Conservation (phyloP, 371 early-diverging fungal species). For the Nosema muscidifuracis region DNA sequence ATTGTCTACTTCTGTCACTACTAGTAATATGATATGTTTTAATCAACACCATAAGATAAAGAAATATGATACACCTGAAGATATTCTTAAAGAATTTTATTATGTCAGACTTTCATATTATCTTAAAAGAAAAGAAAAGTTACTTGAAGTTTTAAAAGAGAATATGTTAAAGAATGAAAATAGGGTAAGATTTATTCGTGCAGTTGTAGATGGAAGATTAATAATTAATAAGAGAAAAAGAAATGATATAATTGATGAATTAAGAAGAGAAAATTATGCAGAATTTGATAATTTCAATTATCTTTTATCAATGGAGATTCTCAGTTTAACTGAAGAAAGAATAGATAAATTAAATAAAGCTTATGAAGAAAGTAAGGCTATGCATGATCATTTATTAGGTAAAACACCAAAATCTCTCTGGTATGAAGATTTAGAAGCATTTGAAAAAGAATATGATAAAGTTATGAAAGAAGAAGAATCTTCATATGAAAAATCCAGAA, state of each 20-base stretch:
- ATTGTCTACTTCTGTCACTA: constrained; percentile 68
- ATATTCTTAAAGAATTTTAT: constrained; percentile 85
- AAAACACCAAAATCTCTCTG: constrained; percentile 76
- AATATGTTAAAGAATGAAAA: constrained; percentile 75
- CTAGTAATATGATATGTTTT: constrained; percentile 91
- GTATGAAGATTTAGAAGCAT: constrained; percentile 70
- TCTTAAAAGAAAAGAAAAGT: constrained; percentile 75
- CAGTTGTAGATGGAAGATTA: constrained; percentile 76
- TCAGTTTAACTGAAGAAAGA: constrained; percentile 80
- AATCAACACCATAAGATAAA: constrained; percentile 78
- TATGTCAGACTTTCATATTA: constrained; percentile 76
- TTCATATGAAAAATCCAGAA: constrained; percentile 25
- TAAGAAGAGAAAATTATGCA: constrained; percentile 69
- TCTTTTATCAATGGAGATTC: constrained; percentile 80
- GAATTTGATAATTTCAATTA: constrained; percentile 75
- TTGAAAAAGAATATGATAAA: constrained; percentile 40
- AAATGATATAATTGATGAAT: constrained; percentile 70
- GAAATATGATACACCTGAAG: constrained; percentile 72
- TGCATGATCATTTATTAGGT: constrained; percentile 68
- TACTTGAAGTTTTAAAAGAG: constrained; percentile 68
- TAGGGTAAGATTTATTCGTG: constrained; percentile 80
- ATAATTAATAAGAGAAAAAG: constrained; percentile 77
- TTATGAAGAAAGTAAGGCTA: constrained; percentile 66
- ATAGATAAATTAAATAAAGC: constrained; percentile 73
- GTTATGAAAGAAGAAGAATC: constrained; percentile 34